phyloP scores from a whole-genome alignment of 1,139 yeast species.

The Debaryomyces singareniensis region DNA sequence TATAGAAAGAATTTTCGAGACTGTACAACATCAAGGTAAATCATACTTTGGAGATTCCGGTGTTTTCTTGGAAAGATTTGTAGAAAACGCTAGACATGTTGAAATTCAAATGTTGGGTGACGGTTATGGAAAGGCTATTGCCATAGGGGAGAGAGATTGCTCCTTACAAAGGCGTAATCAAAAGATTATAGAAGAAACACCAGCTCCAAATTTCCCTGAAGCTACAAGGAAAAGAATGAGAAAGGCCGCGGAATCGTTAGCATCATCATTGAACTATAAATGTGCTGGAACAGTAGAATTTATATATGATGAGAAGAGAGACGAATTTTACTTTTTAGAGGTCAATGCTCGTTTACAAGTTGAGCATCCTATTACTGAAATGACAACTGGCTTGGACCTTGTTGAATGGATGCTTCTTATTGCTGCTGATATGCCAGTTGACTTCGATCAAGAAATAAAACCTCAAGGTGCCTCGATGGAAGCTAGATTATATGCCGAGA shows the following conservation, averaged over 20 bases:
- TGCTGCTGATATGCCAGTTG: constrained; percentile 87
- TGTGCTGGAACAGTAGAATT: constrained; percentile 98
- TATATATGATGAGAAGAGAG: constrained; percentile 78
- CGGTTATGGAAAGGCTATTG: constrained; percentile 85
- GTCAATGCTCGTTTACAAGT: constrained; percentile 96
- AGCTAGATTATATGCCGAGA: constrained; percentile 93
- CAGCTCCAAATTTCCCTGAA: constrained; percentile 90
- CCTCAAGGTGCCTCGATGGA: constrained; percentile 91
- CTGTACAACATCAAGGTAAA: constrained; percentile 90
- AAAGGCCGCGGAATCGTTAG: constrained; percentile 79
- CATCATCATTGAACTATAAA: constrained; percentile 74
- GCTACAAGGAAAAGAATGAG: constrained; percentile 70
- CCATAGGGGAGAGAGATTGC: constrained; percentile 96
- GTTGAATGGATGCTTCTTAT: constrained; percentile 95
- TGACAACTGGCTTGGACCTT: constrained; percentile 88
- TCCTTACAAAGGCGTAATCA: constrained; percentile 96
- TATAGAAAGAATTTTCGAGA: constrained; percentile 74
- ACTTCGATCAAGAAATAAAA: constrained; percentile 50
- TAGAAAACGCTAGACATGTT: constrained; percentile 91
- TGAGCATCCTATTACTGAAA: constrained; percentile 95
- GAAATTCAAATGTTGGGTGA: constrained; percentile 97
- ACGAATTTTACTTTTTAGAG: constrained; percentile 89
- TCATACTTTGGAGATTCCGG: constrained; percentile 93
- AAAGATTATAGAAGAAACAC: constrained; percentile 93
- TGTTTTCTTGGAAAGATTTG: constrained; percentile 89